Evolutionary conservation across 192 early-diverging fungal genomes (phyloP), one percentile per base, ranked within the genome.

Genomic region (Backusella liffmaniae): DNA sequence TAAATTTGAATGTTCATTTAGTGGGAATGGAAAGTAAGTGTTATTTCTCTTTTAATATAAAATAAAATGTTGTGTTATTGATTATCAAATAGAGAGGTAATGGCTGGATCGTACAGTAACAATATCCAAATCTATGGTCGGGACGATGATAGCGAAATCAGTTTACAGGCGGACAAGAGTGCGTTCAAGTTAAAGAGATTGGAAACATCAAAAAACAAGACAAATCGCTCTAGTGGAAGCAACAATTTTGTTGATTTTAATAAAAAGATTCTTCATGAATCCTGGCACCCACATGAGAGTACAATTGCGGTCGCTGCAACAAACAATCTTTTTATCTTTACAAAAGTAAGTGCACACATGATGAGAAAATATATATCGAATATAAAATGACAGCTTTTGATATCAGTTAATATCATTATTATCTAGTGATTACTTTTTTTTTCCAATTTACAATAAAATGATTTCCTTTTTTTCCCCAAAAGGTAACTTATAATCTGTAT

Each of bases 31-130:
- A 81, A 87, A 88, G 93, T 97, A 91, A 66, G 93, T 88, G 3
- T 6, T 18, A 44, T 44, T 16, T 44, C 15, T 44, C 16, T 44
- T 44, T 44, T 44, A 44, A 39, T 39, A 39, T 10, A 39, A 39
- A 39, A 39, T 39, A 1, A 2, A 39, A 10, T 39, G 32, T 32
- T 32, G 32, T 32, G 3, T 41, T 41, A 44, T 44, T 44, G 15
- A 44, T 15, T 13, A 44, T 44, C 42, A 34, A 46, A 35, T 79
- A 95, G 94, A 70, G 82, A 89, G 70, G 90, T 94, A 5, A 87
- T 98, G 84, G 97, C 97, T n/a, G 98, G 97, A 32, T 98, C 96
- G 21, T 99, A 99, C 87, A 96, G 94, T 90, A 99, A 99, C 91
- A 96, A 94, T 77, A 98, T 99, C 86, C 96, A 97, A 86, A 95